A percentile compares a stretch with the other conserved stretches of the same genome.
phyloP scores from a whole-genome alignment of 169 alveolate genomes.

The Cryptosporidium ubiquitum region DNA sequence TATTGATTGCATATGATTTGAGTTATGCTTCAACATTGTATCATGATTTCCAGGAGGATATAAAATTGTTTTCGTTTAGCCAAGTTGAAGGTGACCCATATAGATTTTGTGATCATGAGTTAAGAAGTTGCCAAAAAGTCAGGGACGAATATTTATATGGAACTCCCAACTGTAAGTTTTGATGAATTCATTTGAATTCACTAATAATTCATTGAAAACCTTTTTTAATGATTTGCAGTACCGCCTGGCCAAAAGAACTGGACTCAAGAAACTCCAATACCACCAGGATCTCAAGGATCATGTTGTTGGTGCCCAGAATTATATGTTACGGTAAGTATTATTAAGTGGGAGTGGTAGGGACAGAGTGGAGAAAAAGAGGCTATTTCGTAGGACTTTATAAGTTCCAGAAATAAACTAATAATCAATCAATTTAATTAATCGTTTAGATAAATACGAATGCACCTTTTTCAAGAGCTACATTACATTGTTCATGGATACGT shows the following conservation, averaged over 20 bases:
- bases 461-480: constrained; percentile 73
- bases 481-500: constrained; percentile 73
- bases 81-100: constrained; percentile 67
- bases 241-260: constrained; percentile 73
- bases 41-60: constrained; percentile 70
- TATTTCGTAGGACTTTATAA: not conserved
- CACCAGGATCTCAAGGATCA: constrained; percentile 70
- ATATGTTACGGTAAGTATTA: constrained; percentile 59
- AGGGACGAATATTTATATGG: constrained; percentile 65
- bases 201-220: not conserved
- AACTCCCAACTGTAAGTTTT: constrained; percentile 61
- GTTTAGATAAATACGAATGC: constrained; percentile 67
- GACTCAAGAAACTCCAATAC: constrained; percentile 69
- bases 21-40: constrained; percentile 50
- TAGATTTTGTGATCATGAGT: constrained; percentile 58
- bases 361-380: not conserved
- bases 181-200: not conserved
- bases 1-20: constrained; percentile 54
- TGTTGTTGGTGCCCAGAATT: constrained; percentile 75
- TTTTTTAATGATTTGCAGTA: not conserved
- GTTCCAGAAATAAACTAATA: not conserved
- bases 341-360: not conserved
- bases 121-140: constrained; percentile 65
- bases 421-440: not conserved
- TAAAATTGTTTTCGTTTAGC: constrained; percentile 39